Evolutionary conservation across 306 rosid species (phyloP), one percentile per base, ranked within the genome.

Genomic region (Purshia tridentata): DNA sequence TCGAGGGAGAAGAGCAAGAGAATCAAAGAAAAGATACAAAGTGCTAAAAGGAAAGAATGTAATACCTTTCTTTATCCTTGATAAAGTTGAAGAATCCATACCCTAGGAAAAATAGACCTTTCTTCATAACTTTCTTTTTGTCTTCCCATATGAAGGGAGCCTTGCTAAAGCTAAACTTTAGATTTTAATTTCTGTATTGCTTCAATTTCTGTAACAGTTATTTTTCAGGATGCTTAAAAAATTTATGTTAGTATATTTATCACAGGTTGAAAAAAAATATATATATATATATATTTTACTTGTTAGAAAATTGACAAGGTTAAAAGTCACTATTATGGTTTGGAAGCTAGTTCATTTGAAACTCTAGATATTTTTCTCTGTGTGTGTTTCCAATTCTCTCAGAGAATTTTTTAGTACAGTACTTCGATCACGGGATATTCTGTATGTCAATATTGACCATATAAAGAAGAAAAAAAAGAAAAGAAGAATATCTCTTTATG

Each of bases 21-120:
- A 88, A 89, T 83, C 81, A 79, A 85, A 72, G 61, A 60, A 84
- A 54, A 55, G 53, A 45, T 47, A 39, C 73, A 69, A 69, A 76
- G 70, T 41, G 59, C 60, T 66, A 70, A 80, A 83, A 65, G 86
- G 76, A 52, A 72, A 86, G 98, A 93, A 93, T 91, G 81, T 56
- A 77, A 87, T 91, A 64, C 91, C 87, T 76, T 83, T 85, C 92
- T 87, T 81, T 85, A 70, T 75, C 65, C 39, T 54, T 82, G 81
- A 81, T 73, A 89, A 91, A 87, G 88, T 75, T 72, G 85, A 85
- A 83, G 91, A 90, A 84, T 89, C 89, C 60, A 65, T 61, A 40
- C 73, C 82, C 80, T 39, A 67, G 44, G 75, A 90, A 84, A 80
- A 74, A 73, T 60, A 22, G 69, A 86, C 80, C 76, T 83, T 84